Base-by-base conservation (phyloP, 1,284 basidiomycete genomes). In the Austropuccinia psidii region DNA sequence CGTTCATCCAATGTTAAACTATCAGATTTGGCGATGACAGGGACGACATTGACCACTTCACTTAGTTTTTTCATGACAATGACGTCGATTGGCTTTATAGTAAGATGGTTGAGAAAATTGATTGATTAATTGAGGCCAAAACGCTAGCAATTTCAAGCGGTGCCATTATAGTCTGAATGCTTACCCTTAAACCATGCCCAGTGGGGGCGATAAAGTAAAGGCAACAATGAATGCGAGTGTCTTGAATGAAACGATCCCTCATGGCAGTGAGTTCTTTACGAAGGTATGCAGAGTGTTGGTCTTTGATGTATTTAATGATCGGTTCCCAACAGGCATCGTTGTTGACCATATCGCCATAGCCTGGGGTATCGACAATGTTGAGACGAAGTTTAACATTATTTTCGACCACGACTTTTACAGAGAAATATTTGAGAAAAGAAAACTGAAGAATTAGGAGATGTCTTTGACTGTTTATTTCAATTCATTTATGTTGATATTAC, bases 331-430 rank as follows among this genome's bases (percentile, higher is more conserved):
- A 98, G 82, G 91, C 91, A 82, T 98, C 96, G 82, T 98, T 98
- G 87, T 98, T 97, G 81, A 98, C 88, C 80, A 94, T 91, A 85
- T 98, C 96, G 69, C 94, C 96, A 80, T 96, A 98, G 45, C 96
- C 95, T 69, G 95, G 95, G 6, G 96, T 98, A 83, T 98, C 96
- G 78, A 98, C 93, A 77, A 98, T 97, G 86, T 98, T 98, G 78
- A 98, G 84, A 73, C 91, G 88, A 75, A 98, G 87, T 81, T 89
- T 89, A 75, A 98, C 95, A 70, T 93, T 93, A 78, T 98, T 98
- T 82, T 98, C 95, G 68, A 90, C 88, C 77, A 98, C 93, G 76
- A 96, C 94, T 96, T 77, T 24, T 60, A 21, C 27, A 11, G 24
- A 67, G 43, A 21, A 62, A 58, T 66, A 66, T 43, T 31, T n/a